Evolutionary conservation across 2,329 filamentous ascomycete species (phyloP), one percentile per base, ranked within the genome.

Genomic region (Cadophora gregata): DNA sequence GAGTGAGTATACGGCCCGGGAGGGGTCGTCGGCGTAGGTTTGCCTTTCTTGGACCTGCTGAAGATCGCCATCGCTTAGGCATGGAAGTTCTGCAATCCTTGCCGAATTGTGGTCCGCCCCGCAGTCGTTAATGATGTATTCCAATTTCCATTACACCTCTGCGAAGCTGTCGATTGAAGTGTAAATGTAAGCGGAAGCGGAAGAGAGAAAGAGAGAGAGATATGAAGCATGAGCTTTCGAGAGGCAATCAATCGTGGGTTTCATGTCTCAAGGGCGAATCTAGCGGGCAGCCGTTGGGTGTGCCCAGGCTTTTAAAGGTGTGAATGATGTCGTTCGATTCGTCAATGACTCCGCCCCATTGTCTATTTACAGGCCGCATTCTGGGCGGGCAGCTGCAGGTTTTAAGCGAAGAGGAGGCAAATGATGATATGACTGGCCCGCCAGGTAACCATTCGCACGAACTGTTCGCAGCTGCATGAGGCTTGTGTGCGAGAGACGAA

Each of bases 21-120:
- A 36, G 69, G 10, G 58, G 65, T 68, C 42, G 71, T 58, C 58
- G 65, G 47, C 60, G 55, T 25, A 16, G 33, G 10, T 66, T 71
- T 60, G 51, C 62, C 42, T 66, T 73, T 75, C 59, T 73, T 72
- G 31, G 73, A 75, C 67, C 70, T 68, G 19, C 72, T 65, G 61
- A 76, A 76, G 70, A 77, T 75, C 59, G 71, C 69, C 74, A 76
- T 76, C 50, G 62, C 60, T 59, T 60, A 51, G 21, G n/a, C 25
- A 42, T 42, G 27, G 21, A 25, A 38, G 45, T 50, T 59, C 65
- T 67, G 38, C 42, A 55, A 69, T 67, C 68, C 69, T 68, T 62
- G 58, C 38, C 53, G 12, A 25, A 48, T 31, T 48, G 25, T 45
- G 38, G 14, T 64, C 62, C 53, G 25, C 42, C 45, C 38, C n/a